These are phyloP conservation scores for Elsinoe arachidis DNA, from an alignment of 2,329 filamentous ascomycete genomes.

Conservation along the genomic window DNA sequence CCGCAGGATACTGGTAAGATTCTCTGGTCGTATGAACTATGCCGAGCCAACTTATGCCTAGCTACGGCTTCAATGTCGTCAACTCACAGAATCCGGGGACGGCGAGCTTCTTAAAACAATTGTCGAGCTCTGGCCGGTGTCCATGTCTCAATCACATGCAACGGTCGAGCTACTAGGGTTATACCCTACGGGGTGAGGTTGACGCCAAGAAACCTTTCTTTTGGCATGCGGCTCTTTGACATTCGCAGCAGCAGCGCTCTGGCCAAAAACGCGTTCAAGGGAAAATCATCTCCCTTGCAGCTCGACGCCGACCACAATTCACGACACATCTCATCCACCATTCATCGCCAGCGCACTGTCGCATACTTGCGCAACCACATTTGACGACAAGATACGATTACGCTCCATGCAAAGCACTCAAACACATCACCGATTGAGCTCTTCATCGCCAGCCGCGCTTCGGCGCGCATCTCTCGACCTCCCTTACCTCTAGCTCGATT, in stretches of 20 bases:
- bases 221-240: not conserved
- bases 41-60: too few relatives aligned
- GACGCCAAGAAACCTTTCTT: not conserved
- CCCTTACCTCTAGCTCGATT: not conserved
- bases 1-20: too few relatives aligned
- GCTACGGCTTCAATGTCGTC: not conserved
- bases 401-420: not conserved
- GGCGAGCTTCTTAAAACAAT: not conserved
- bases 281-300: slow-evolving; percentile 11
- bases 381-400: not conserved
- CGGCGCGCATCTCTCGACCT: slow-evolving; percentile 2
- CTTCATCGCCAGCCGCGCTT: not conserved
- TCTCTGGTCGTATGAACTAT: too few relatives aligned
- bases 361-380: not conserved
- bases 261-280: slow-evolving; percentile 4
- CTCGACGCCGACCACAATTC: not conserved
- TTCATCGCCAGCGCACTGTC: not conserved
- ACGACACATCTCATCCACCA: not conserved
- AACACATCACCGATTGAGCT: not conserved
- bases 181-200: not conserved
- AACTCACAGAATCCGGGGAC: not conserved
- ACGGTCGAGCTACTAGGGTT: slow-evolving; percentile 5
- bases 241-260: not conserved
- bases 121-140: not conserved
- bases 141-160: slow-evolving; percentile 8